phyloP scores from a whole-genome alignment of 2,329 filamentous ascomycete genomes.

The Beauveria bassiana region DNA sequence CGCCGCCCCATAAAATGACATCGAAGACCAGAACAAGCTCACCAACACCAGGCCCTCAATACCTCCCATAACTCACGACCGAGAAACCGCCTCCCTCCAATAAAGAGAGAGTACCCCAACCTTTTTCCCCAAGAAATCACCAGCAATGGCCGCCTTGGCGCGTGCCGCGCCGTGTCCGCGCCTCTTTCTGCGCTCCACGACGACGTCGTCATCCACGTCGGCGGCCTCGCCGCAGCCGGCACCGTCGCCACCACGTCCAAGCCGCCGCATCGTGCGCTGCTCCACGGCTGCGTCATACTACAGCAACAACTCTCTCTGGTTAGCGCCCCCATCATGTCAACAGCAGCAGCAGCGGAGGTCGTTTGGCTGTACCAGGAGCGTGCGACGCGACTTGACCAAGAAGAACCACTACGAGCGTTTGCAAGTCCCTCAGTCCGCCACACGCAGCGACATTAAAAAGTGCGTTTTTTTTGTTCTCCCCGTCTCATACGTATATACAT shows the following conservation, averaged over 20 bases:
- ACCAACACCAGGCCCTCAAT: not conserved
- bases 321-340: not conserved
- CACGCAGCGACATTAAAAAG: slow-evolving; percentile 77
- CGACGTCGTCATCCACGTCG: not conserved
- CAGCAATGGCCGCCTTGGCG: not conserved
- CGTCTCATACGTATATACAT: not conserved
- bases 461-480: slow-evolving; percentile 23
- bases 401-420: slow-evolving; percentile 78
- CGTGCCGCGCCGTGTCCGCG: not conserved
- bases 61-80: not conserved
- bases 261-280: not conserved
- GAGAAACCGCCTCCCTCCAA: not conserved
- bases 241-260: not conserved
- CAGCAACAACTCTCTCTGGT: not conserved
- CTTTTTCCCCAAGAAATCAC: not conserved
- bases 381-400: slow-evolving; percentile 20
- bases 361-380: slow-evolving; percentile 12
- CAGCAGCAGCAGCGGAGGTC: slow-evolving; percentile 19
- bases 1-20: slow-evolving; percentile 10
- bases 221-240: not conserved
- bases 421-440: slow-evolving; percentile 61
- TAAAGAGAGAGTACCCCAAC: not conserved
- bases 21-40: not conserved
- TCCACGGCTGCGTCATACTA: not conserved
- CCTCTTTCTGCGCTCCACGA: not conserved